A percentile compares a stretch with the other conserved stretches of the same genome.
Conservation (phyloP, 2,329 filamentous ascomycete genomes). For the Hawksworthiomyces lignivorus region DNA sequence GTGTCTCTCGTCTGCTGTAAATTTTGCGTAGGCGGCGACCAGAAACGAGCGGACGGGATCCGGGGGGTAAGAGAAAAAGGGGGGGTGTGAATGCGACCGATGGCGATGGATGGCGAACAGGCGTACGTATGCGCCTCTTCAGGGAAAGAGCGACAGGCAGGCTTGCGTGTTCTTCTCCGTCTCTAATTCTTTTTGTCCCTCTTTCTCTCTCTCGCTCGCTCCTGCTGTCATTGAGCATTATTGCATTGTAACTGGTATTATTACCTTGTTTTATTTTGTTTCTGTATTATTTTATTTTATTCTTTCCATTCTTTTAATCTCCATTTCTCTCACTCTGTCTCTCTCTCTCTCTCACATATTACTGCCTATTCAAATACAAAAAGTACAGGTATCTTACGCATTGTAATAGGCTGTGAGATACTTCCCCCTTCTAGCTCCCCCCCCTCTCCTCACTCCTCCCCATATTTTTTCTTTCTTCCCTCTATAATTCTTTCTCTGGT, state of each 20-base stretch:
- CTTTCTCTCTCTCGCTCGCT: conserved; percentile 6
- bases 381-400: neutral
- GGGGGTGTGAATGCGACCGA: conserved; percentile 2
- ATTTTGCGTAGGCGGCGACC: conserved; percentile 7
- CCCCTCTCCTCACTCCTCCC: too few species aligned
- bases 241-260: too few species aligned
- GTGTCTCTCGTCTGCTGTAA: too few species aligned
- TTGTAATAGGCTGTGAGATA: neutral
- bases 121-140: conserved; percentile 17
- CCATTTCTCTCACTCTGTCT: conserved; percentile 2
- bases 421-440: neutral
- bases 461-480: too few species aligned
- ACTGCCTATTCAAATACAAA: too few species aligned
- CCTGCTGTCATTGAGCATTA: too few species aligned
- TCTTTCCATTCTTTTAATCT: too few species aligned
- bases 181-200: too few species aligned
- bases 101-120: conserved; percentile 15
- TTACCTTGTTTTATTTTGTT: too few species aligned
- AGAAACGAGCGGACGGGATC: conserved; percentile 1
- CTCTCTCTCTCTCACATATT: too few species aligned
- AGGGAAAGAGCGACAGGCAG: conserved; percentile 14
- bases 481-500: too few species aligned
- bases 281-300: conserved; percentile 2
- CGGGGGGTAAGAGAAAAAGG: neutral
- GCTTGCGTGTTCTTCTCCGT: conserved; percentile 14